These are phyloP conservation scores for Fusarium brevicatenulatum DNA, from an alignment of 2,329 filamentous ascomycete species.

Conservation along the genomic window DNA sequence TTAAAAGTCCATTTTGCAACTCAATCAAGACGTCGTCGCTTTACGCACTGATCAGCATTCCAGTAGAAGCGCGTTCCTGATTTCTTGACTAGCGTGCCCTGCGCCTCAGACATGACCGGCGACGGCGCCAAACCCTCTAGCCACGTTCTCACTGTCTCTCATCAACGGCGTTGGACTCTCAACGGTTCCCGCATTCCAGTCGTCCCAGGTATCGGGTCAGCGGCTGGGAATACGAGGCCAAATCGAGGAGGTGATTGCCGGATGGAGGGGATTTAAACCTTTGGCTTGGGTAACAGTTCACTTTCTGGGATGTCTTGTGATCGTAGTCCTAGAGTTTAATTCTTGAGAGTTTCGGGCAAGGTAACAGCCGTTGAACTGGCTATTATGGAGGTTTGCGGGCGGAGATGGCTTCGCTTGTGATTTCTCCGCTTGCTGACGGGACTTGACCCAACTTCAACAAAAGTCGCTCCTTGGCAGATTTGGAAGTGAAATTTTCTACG, in stretches of 20 bases:
- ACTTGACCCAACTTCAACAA: neutral
- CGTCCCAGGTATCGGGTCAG: neutral
- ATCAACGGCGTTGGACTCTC: neutral
- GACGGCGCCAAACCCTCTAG: conserved; percentile 4
- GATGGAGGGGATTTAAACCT: neutral
- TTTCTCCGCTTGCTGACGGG: neutral
- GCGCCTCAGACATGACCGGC: neutral
- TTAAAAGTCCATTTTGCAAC: too few species aligned
- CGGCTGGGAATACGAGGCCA: neutral
- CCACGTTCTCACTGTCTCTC: neutral
- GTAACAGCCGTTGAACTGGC: neutral
- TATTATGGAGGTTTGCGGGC: neutral
- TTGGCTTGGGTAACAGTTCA: neutral
- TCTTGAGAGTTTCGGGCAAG: neutral
- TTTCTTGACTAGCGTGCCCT: neutral
- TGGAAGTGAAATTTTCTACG: neutral
- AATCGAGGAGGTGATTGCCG: neutral
- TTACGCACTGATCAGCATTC: neutral
- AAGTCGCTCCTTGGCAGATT: neutral
- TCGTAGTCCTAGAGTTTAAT: neutral
- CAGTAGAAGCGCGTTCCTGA: conserved; percentile 7
- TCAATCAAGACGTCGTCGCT: neutral
- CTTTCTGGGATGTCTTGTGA: neutral
- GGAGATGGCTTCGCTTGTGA: neutral
- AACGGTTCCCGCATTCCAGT: conserved; percentile 8